Base-by-base conservation (phyloP, 1,139 yeast genomes). In the Wickerhamomyces sp. region DNA sequence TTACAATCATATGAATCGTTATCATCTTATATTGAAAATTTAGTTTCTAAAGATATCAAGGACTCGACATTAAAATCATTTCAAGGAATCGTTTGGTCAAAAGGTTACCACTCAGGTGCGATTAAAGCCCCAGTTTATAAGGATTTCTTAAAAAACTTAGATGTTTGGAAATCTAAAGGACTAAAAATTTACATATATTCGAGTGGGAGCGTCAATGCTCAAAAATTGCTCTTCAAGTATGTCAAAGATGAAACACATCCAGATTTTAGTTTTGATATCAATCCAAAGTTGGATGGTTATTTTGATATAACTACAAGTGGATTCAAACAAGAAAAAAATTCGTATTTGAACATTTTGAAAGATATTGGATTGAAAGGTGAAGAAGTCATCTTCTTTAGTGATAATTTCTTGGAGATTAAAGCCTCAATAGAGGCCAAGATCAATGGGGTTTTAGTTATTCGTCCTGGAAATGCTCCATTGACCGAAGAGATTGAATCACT, bases 161-260 rank as follows among this genome's bases (percentile, higher is more conserved):
- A 23, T 32, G 30, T 13, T 7, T 72, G 76, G 69, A 37, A 43
- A 7, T 10, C 30, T 0, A 54, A 53, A 10, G 56, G 58, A 1
- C 52, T 56, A 27, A 66, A 68, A 7, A 69, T 88, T 0, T 87
- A 74, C 60, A 89, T 91, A 18, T 91, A 91, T 65, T 89, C 97
- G 0, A 86, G 95, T n/a, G 98, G 98, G 1, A 84, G 94, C 43
- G 79, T 91, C 33, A 76, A 80, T 47, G 97, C 97, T 0, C 98
- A 91, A 58, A 82, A 82, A 52, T 67, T 90, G 49, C 68, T 91
- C 47, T 88, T 91, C 60, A 73, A 73, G 0, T 77, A 87, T 60
- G 91, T 86, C 7, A 64, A 67, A 40, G 61, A 63, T 26, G 23
- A 18, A 18, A 39, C 36, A 6, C 60, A 62, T 34, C 57, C 56